A percentile compares a stretch with the other conserved stretches of the same genome.
Evolutionary conservation across 352 stramenopile genomes (phyloP).

Genomic region (Blastocystis sp.): DNA sequence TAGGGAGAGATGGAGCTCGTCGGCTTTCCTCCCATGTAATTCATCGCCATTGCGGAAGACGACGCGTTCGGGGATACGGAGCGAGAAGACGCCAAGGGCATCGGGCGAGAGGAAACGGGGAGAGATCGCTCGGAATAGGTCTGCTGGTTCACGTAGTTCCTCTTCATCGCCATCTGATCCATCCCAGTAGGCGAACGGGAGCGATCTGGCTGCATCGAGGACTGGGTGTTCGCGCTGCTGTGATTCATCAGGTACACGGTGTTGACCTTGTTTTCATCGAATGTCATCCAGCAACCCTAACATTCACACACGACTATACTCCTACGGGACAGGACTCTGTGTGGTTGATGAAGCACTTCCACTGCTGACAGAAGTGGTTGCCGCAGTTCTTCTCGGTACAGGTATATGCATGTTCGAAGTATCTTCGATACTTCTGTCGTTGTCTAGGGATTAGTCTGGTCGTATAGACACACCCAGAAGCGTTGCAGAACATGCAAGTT

Average conservation of each 20-base stretch:
- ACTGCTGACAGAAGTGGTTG: neutral
- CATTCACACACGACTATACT: neutral
- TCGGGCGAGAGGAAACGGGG: neutral
- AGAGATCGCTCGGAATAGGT: neutral
- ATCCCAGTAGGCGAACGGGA: neutral
- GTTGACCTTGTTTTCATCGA: constrained; percentile 4
- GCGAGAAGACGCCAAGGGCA: neutral
- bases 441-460: neutral
- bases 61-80: too few species aligned
- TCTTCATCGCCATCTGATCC: neutral
- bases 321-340: neutral
- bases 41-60: neutral
- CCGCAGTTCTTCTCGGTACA: neutral
- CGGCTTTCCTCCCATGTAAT: neutral
- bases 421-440: neutral
- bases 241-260: neutral
- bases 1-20: neutral
- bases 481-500: neutral
- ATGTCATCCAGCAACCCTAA: constrained; percentile 22
- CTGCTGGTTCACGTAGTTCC: neutral
- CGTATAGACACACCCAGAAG: neutral
- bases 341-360: constrained; percentile 8
- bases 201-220: neutral
- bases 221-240: neutral
- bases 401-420: neutral